Conservation (phyloP, 2,329 filamentous ascomycete genomes). For the Alternaria tenuissima region DNA sequence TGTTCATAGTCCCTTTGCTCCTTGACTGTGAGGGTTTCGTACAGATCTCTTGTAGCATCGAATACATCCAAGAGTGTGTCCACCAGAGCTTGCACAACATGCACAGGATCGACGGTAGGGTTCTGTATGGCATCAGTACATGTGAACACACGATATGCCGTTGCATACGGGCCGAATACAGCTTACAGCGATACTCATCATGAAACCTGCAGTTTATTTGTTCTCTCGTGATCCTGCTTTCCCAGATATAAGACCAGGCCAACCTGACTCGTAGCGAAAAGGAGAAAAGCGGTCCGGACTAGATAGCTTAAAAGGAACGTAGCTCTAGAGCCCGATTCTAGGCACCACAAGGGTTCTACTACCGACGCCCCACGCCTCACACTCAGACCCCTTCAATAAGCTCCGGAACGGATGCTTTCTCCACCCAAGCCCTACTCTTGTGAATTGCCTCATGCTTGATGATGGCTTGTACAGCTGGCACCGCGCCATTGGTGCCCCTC, state of each 20-base stretch:
- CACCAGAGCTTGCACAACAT: slow-evolving; percentile 44
- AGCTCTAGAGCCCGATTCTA: slow-evolving; percentile 16
- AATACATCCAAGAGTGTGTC: slow-evolving; percentile 46
- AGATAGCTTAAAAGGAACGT: slow-evolving; percentile 10
- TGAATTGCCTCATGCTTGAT: slow-evolving; percentile 36
- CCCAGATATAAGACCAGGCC: slow-evolving; percentile 17
- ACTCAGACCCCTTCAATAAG: slow-evolving; percentile 17
- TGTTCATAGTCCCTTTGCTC: slow-evolving; percentile 46
- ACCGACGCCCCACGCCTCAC: slow-evolving; percentile 31
- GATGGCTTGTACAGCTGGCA: slow-evolving; percentile 50
- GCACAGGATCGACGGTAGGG: slow-evolving; percentile 33
- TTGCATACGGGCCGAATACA: slow-evolving; percentile 4
- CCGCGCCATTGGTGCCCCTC: slow-evolving; percentile 39
- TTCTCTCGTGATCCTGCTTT: slow-evolving; percentile 17
- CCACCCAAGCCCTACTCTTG: slow-evolving; percentile 22
- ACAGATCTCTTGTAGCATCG: slow-evolving; percentile 45
- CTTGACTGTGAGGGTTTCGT: slow-evolving; percentile 41
- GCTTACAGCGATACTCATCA: slow-evolving; percentile 40
- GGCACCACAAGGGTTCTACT: slow-evolving; percentile 17
- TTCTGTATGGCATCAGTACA: slow-evolving; percentile 31
- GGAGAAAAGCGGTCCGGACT: slow-evolving; percentile 21
- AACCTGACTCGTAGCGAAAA: slow-evolving; percentile 24
- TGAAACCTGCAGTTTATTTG: slow-evolving; percentile 11
- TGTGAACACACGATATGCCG: background rate
- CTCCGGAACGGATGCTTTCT: slow-evolving; percentile 17